Conservation (phyloP, 1,284 basidiomycete species). For the Sparassis latifolia region DNA sequence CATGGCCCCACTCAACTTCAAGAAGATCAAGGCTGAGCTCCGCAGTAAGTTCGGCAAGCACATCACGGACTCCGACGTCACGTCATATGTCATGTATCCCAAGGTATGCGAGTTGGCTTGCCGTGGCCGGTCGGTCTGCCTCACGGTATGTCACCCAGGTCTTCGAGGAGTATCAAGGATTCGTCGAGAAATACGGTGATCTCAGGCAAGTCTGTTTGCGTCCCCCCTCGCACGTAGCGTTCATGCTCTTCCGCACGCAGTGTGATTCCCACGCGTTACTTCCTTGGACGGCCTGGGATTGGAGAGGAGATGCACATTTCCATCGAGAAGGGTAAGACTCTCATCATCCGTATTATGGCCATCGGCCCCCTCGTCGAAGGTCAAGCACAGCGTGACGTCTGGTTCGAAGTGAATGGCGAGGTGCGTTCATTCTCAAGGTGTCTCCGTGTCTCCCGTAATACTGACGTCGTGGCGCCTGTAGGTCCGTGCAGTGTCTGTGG, state of each 20-base stretch:
- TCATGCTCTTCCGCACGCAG: constrained; percentile 30
- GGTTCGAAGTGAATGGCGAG: constrained; percentile 98
- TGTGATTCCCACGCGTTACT: constrained; percentile 94
- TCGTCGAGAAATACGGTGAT: constrained; percentile 94
- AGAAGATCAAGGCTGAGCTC: constrained; percentile 91
- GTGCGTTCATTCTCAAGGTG: constrained; percentile 30
- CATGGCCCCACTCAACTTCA: constrained; percentile 89
- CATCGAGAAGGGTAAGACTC: constrained; percentile 96
- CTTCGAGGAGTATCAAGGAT: constrained; percentile 95
- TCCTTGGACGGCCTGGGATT: constrained; percentile 87
- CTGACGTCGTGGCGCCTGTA: constrained; percentile 19
- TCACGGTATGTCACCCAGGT: constrained; percentile 46
- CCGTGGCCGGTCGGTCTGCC: background rate
- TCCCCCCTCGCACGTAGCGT: background rate
- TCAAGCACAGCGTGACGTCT: constrained; percentile 91
- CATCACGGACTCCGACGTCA: constrained; percentile 90
- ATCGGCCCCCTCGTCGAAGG: constrained; percentile 90
- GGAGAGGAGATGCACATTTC: constrained; percentile 96
- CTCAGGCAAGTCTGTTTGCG: constrained; percentile 50
- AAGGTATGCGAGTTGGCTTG: constrained; percentile 46
- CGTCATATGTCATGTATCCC: constrained; percentile 95
- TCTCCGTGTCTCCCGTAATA: constrained; percentile 1
- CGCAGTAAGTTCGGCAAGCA: constrained; percentile 92
- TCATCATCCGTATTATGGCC: constrained; percentile 95
- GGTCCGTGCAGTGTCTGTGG: constrained; percentile 89